Percentiles rank a stretch among this genome's conserved stretches.
Conservation (phyloP, 2,329 filamentous ascomycete species). For the Fusarium anguioides region DNA sequence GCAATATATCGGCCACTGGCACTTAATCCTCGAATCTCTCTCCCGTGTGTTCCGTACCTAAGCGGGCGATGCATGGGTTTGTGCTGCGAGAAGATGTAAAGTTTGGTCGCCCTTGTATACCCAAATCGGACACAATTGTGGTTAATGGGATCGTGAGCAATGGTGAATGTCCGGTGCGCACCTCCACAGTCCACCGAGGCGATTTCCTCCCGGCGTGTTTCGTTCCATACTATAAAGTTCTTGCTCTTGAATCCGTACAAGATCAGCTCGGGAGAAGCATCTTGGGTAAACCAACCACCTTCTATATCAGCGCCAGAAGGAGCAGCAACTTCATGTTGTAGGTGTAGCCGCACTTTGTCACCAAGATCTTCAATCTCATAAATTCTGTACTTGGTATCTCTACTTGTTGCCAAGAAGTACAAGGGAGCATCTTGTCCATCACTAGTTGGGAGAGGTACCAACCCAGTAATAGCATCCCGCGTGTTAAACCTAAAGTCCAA, state of each 20-base stretch:
- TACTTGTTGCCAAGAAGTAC: slow-evolving; percentile 76
- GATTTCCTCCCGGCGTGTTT: slow-evolving; percentile 75
- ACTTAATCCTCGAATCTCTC: slow-evolving; percentile 76
- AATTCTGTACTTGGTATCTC: slow-evolving; percentile 81
- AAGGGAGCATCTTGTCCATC: slow-evolving; percentile 21
- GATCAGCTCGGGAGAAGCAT: slow-evolving; percentile 65
- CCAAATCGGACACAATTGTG: slow-evolving; percentile 64
- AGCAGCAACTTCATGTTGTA: slow-evolving; percentile 75
- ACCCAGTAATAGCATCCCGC: slow-evolving; percentile 75
- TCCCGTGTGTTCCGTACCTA: slow-evolving; percentile 80
- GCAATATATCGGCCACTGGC: slow-evolving; percentile 58
- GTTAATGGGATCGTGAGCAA: slow-evolving; percentile 48
- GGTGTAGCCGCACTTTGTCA: slow-evolving; percentile 48
- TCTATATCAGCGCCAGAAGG: slow-evolving; percentile 83
- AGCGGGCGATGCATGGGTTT: slow-evolving; percentile 59
- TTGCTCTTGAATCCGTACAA: slow-evolving; percentile 85
- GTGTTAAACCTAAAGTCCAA: slow-evolving; percentile 55
- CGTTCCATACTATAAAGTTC: slow-evolving; percentile 85
- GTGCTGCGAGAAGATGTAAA: slow-evolving; percentile 60
- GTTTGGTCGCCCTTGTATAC: slow-evolving; percentile 76
- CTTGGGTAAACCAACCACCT: slow-evolving; percentile 68
- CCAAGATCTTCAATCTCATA: slow-evolving; percentile 56
- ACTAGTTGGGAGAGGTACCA: slow-evolving; percentile 60
- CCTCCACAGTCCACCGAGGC: slow-evolving; percentile 84
- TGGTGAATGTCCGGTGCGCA: slow-evolving; percentile 80